Evolutionary conservation across 2,329 filamentous ascomycete species (phyloP).

Genomic region (Blumeriella jaapii): DNA sequence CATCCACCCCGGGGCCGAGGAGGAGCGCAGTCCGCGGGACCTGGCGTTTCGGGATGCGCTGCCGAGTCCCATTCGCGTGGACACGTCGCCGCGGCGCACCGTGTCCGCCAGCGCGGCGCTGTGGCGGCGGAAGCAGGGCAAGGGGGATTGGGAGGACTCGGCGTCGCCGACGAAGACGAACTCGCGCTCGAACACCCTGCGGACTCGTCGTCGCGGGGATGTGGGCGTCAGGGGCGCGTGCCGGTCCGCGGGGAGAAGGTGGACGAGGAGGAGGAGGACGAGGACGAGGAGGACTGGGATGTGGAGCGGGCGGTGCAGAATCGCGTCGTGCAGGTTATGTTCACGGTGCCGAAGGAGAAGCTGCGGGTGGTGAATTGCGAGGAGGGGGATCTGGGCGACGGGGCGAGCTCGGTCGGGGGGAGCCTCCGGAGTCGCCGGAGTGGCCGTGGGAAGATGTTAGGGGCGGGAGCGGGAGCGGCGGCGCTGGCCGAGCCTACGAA

Average conservation of each 20-base stretch:
- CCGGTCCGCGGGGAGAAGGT: too few relatives aligned
- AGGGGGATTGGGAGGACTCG: constrained; percentile 38
- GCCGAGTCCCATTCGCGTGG: constrained; percentile 21
- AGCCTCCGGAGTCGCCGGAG: constrained; percentile 16
- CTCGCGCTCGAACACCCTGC: too few relatives aligned
- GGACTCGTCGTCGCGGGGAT: too few relatives aligned
- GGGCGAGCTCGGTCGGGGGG: constrained; percentile 21
- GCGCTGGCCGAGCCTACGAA: not conserved
- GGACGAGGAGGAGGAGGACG: constrained; percentile 26
- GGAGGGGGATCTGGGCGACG: constrained; percentile 33
- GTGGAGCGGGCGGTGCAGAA: constrained; percentile 62
- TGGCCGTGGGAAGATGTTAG: not conserved
- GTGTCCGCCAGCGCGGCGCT: constrained; percentile 36
- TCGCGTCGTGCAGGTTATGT: constrained; percentile 72
- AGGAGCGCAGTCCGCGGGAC: not conserved
- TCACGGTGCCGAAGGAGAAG: constrained; percentile 80
- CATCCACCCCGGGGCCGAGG: constrained; percentile 6
- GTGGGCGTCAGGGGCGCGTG: too few relatives aligned
- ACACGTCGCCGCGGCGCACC: constrained; percentile 35
- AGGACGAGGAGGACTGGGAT: constrained; percentile 51
- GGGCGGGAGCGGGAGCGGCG: not conserved
- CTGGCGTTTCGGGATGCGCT: constrained; percentile 9
- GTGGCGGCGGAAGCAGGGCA: constrained; percentile 38
- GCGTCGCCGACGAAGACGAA: constrained; percentile 16
- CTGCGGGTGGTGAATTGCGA: constrained; percentile 84